Evolutionary conservation across 2,329 filamentous ascomycete genomes (phyloP), one percentile per base, ranked within the genome.

Genomic region (Scorias spongiosa): DNA sequence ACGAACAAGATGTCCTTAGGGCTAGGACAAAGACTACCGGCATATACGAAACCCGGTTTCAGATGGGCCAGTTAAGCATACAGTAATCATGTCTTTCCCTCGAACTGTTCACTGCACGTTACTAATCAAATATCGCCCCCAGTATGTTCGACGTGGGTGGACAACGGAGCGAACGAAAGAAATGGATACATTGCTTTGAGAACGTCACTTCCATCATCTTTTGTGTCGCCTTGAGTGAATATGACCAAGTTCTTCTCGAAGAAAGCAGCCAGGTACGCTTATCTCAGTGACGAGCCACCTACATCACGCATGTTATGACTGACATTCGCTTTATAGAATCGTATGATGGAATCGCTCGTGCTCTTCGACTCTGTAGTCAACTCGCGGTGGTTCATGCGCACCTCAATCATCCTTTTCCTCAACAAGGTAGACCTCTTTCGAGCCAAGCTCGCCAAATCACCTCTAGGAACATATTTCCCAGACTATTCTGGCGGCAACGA

Each of bases 171-270:
- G 91, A 98, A 66, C 78, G 91, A 49, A 98, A 98, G 72, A 98
- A 98, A 69, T 98, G 91, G 91, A 98, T 98, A 60, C 91, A 98
- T 67, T 98, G 91, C 69, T 98, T 98, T 64, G 91, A 98, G 65
- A 96, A 96, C 57, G 91, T 98, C 57, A 98, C 91, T 38, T 96
- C 91, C 3, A 98, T 98, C 64, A 98, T 98, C 54, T 98, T 98
- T 66, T 98, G 91, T 60, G 91, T 98, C 49, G 91, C 91, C 12
- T 69, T 98, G 54, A 96, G 88, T 68, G 91, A 98, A 66, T 98
- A 98, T 63, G 91, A 98, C 59, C 91, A 98, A 66, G 89, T 95
- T 5, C 70, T 98, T 43, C 71, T 98, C 36, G 91, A 98, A 66
- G 91, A 96, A 66, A 93, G 85, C 66, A 95, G 89, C 60, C 91